These are phyloP conservation scores for Ettlia oleoabundans DNA, from an alignment of 139 green algal species.

Conservation along the genomic window DNA sequence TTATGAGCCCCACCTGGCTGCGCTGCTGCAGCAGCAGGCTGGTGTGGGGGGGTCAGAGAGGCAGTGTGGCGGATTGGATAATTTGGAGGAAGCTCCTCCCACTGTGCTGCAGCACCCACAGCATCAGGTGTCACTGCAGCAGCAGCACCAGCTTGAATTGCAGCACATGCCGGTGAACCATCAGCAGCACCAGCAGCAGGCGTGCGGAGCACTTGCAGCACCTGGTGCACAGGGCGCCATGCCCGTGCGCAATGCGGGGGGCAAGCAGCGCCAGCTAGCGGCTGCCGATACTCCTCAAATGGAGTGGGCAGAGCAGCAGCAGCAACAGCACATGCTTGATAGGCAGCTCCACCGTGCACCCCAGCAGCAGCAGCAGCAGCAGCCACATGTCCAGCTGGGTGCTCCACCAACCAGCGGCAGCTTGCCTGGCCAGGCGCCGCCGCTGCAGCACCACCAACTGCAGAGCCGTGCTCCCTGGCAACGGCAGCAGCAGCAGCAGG, in stretches of 20 bases:
- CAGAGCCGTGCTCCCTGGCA: too few relatives aligned
- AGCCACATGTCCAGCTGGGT: too few relatives aligned
- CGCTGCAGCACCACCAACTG: too few relatives aligned
- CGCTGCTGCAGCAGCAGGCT: constrained; percentile 6
- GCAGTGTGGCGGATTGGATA: background rate
- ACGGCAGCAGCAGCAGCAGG: too few relatives aligned
- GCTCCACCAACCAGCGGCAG: too few relatives aligned
- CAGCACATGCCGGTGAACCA: background rate
- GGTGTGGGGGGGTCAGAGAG: too few relatives aligned
- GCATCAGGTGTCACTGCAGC: background rate
- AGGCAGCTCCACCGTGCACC: background rate
- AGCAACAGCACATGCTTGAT: too few relatives aligned
- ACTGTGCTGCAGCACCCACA: background rate
- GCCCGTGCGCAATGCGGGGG: background rate
- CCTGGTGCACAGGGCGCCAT: background rate
- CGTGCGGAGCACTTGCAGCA: background rate
- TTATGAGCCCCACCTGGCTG: background rate
- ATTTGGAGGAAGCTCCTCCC: background rate
- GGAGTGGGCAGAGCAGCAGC: background rate
- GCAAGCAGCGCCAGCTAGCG: background rate
- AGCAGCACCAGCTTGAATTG: background rate
- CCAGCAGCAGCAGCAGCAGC: too few relatives aligned
- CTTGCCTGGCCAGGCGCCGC: too few relatives aligned
- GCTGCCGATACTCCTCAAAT: background rate
- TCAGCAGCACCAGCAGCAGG: background rate